phyloP scores from a whole-genome alignment of 176 grass and related monocot species.

The Carex scoparia region DNA sequence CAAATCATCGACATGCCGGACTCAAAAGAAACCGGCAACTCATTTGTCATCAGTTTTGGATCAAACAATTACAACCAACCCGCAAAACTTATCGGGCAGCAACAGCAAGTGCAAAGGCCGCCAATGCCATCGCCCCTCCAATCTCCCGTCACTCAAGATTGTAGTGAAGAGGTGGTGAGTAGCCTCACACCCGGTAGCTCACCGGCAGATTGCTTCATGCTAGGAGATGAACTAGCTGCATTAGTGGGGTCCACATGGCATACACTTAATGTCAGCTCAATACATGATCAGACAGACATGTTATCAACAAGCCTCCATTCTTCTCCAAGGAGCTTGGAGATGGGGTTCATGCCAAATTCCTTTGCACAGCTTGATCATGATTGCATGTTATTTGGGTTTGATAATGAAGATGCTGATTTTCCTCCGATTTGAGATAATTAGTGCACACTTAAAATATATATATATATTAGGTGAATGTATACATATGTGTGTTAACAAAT shows the following conservation, averaged over 20 bases:
- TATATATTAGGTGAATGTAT: neutral
- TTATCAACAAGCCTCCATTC: constrained; percentile 5
- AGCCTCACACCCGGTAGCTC: constrained; percentile 22
- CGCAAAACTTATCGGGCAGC: neutral
- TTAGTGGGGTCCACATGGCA: constrained; percentile 27
- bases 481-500: neutral
- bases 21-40: constrained; percentile 1
- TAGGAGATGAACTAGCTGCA: constrained; percentile 38
- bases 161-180: constrained; percentile 56
- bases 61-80: neutral
- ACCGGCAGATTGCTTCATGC: constrained; percentile 28
- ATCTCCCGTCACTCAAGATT: constrained; percentile 23
- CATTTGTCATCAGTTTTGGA: constrained; percentile 50
- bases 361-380: constrained; percentile 9
- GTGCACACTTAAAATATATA: neutral
- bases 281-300: constrained; percentile 21
- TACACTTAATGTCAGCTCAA: neutral
- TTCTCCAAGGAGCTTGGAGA: constrained; percentile 13
- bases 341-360: neutral
- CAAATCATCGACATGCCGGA: constrained; percentile 21
- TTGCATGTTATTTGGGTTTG: constrained; percentile 10
- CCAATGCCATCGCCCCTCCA: neutral
- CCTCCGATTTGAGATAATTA: neutral
- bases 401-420: constrained; percentile 17
- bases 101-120: neutral